phyloP scores from a whole-genome alignment of 1,139 yeast genomes.

The Candida labiduridarum region DNA sequence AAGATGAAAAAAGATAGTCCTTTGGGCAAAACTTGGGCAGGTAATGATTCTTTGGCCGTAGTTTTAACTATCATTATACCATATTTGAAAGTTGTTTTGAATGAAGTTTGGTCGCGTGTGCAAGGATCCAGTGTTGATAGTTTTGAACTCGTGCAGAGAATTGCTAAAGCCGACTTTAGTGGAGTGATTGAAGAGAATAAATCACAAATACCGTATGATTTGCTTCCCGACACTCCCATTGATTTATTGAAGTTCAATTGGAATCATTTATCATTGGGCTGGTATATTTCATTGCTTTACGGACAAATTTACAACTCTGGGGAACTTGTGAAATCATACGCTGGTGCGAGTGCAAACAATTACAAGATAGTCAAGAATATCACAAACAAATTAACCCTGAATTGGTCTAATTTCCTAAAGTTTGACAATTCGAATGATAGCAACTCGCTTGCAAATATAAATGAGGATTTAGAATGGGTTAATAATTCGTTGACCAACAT shows the following conservation, averaged over 20 bases:
- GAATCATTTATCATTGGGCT: slow-evolving; percentile 67
- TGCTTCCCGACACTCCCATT: slow-evolving; percentile 40
- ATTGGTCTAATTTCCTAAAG: slow-evolving; percentile 38
- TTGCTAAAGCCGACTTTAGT: slow-evolving; percentile 37
- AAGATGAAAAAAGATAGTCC: slow-evolving; percentile 57
- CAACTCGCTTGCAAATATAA: slow-evolving; percentile 11
- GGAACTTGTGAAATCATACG: slow-evolving; percentile 20
- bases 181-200: slow-evolving; percentile 22
- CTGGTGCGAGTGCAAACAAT: slow-evolving; percentile 22
- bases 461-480: slow-evolving; percentile 20
- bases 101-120: slow-evolving; percentile 36
- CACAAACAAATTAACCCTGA: slow-evolving; percentile 43
- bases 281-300: slow-evolving; percentile 76
- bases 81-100: slow-evolving; percentile 33
- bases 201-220: slow-evolving; percentile 33
- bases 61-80: slow-evolving; percentile 49
- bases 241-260: slow-evolving; percentile 60
- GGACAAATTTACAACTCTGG: slow-evolving; percentile 58
- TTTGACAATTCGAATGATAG: slow-evolving; percentile 12
- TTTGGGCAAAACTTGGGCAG: slow-evolving; percentile 61
- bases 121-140: slow-evolving; percentile 28
- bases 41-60: slow-evolving; percentile 51
- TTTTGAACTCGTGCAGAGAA: slow-evolving; percentile 38
- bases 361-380: slow-evolving; percentile 34
- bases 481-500: slow-evolving; percentile 29